A percentile compares a stretch with the other conserved stretches of the same genome.
Evolutionary conservation across 2,329 filamentous ascomycete genomes (phyloP).

Genomic region (Microcera coccophila): DNA sequence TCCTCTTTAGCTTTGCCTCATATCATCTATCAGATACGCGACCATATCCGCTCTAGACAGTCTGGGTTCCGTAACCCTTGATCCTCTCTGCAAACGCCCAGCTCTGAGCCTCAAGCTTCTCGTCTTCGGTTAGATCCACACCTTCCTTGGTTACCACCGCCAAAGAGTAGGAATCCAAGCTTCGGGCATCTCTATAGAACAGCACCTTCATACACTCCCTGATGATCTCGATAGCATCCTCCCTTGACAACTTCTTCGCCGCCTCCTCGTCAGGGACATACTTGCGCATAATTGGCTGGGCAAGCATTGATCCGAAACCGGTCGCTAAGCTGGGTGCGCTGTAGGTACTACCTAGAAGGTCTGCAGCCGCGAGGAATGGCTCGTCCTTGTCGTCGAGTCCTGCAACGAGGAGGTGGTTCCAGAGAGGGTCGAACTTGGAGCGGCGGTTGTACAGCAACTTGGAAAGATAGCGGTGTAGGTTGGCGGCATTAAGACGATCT

Average conservation of each 20-base stretch:
- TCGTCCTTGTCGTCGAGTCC: slow-evolving; percentile 74
- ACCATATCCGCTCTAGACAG: slow-evolving; percentile 42
- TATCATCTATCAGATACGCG: not conserved
- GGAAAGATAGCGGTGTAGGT: slow-evolving; percentile 92
- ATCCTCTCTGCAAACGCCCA: slow-evolving; percentile 98
- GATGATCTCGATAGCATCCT: slow-evolving; percentile 74
- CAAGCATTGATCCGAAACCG: slow-evolving; percentile 88
- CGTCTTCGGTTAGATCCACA: slow-evolving; percentile 77
- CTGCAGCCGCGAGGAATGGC: slow-evolving; percentile 88
- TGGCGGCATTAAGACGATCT: slow-evolving; percentile 73
- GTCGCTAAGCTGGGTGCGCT: slow-evolving; percentile 84
- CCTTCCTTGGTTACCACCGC: slow-evolving; percentile 85
- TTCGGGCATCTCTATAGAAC: slow-evolving; percentile 94
- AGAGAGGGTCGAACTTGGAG: slow-evolving; percentile 92
- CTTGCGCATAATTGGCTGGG: slow-evolving; percentile 83
- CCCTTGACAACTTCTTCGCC: slow-evolving; percentile 65
- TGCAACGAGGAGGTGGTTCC: slow-evolving; percentile 91
- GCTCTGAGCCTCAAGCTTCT: slow-evolving; percentile 91
- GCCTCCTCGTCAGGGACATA: slow-evolving; percentile 80
- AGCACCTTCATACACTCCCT: slow-evolving; percentile 98
- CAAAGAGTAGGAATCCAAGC: slow-evolving; percentile 85
- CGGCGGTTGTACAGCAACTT: slow-evolving; percentile 96
- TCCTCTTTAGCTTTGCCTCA: slow-evolving; percentile 7
- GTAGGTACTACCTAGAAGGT: slow-evolving; percentile 91
- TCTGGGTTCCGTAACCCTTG: slow-evolving; percentile 89